Conservation (phyloP, 805 yeast genomes). For the Gaillardinia entomophila region DNA sequence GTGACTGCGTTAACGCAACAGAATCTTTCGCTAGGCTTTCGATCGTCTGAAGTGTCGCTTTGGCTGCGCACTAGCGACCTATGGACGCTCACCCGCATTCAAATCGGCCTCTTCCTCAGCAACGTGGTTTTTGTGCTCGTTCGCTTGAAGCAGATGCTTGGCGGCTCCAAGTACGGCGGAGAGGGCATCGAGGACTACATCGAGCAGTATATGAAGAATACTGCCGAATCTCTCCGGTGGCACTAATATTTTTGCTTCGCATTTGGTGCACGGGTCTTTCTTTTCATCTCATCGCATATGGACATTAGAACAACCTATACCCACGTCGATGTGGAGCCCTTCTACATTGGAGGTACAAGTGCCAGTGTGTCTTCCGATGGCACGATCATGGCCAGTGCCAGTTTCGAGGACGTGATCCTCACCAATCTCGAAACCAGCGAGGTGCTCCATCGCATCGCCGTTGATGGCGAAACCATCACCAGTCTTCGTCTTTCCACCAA, state of each 20-base stretch:
- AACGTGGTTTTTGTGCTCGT: neutral
- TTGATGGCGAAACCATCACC: slow-evolving; percentile 81
- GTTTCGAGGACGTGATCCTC: slow-evolving; percentile 69
- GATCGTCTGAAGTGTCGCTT: no score
- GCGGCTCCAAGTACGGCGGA: slow-evolving; percentile 5
- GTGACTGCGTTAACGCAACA: slow-evolving; percentile 13
- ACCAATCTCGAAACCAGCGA: slow-evolving; percentile 58
- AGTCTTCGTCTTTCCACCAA: slow-evolving; percentile 73
- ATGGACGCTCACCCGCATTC: no score
- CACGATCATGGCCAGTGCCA: slow-evolving; percentile 67
- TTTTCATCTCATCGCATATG: no score
- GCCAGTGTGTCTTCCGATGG: slow-evolving; percentile 65
- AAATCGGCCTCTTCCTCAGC: neutral
- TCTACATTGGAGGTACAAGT: slow-evolving; percentile 79
- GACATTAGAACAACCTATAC: slow-evolving; percentile 33
- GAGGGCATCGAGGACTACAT: slow-evolving; percentile 41
- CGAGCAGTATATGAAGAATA: slow-evolving; percentile 37
- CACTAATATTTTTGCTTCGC: slow-evolving; percentile 22
- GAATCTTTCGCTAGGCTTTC: neutral
- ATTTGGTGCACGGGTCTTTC: no score
- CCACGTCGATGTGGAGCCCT: slow-evolving; percentile 60
- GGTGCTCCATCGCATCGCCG: slow-evolving; percentile 58
- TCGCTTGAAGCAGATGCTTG: neutral
- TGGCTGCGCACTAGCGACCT: no score
- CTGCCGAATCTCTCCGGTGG: slow-evolving; percentile 40